A percentile compares a stretch with the other conserved stretches of the same genome.
Conservation (phyloP, 176 grass and related monocot genomes). For the Carex cristatella region DNA sequence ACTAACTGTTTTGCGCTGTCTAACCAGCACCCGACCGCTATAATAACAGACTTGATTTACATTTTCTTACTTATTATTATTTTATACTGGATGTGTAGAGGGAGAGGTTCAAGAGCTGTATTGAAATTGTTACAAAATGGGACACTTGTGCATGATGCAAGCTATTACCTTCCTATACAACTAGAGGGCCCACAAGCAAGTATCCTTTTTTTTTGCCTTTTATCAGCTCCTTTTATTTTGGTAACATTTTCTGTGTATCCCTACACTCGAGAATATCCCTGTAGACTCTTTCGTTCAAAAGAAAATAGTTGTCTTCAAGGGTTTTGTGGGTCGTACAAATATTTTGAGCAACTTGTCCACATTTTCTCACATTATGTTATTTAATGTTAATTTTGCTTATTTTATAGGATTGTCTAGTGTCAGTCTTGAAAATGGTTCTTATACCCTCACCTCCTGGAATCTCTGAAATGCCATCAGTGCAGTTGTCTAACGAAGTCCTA, state of each 20-base stretch:
- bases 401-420: constrained; percentile 51
- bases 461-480: constrained; percentile 14
- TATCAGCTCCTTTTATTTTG: neutral
- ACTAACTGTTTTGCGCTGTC: too few relatives aligned
- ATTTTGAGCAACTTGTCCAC: neutral
- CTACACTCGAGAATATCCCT: neutral
- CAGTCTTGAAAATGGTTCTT: constrained; percentile 56
- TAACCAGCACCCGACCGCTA: neutral
- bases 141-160: constrained; percentile 59
- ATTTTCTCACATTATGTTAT: neutral
- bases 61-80: neutral
- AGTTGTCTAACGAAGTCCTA: constrained; percentile 30
- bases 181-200: constrained; percentile 64
- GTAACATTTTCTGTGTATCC: neutral
- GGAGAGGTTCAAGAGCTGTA: constrained; percentile 66
- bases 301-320: too few relatives aligned
- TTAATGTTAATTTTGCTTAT: neutral
- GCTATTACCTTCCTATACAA: constrained; percentile 59
- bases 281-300: too few relatives aligned
- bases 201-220: neutral
- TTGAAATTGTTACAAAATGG: constrained; percentile 54
- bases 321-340: constrained; percentile 1
- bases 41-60: neutral
- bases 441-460: constrained; percentile 22
- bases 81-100: constrained; percentile 27